These are phyloP conservation scores for Peniophora sp. DNA, from an alignment of 1,284 basidiomycete species.

Conservation along the genomic window DNA sequence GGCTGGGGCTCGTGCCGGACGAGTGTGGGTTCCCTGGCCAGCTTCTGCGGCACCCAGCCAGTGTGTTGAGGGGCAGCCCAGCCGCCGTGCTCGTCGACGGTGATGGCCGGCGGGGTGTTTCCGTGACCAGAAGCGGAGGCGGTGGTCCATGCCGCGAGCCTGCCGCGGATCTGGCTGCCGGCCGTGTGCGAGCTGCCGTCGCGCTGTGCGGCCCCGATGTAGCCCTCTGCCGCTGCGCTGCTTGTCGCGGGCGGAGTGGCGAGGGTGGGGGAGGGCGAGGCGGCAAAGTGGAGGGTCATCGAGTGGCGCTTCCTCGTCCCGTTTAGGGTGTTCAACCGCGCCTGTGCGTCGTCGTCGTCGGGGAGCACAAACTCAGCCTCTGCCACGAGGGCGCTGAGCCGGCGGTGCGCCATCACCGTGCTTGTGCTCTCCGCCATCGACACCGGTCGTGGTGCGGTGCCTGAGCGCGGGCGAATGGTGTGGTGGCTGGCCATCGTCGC, in stretches of 20 bases:
- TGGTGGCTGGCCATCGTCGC: conserved; percentile 60
- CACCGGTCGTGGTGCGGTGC: conserved; percentile 50
- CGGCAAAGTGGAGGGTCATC: conserved; percentile 47
- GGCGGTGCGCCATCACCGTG: conserved; percentile 58
- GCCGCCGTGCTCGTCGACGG: conserved; percentile 7
- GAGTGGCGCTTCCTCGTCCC: conserved; percentile 13
- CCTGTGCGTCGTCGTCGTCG: conserved; percentile 22
- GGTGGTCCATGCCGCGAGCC: conserved; percentile 43
- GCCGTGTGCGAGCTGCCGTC: conserved; percentile 25
- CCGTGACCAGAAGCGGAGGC: conserved; percentile 17
- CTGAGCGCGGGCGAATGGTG: conserved; percentile 51
- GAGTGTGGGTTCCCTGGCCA: conserved; percentile 45
- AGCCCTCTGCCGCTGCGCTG: conserved; percentile 28
- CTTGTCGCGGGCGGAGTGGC: neutral
- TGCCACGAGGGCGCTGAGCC: conserved; percentile 57
- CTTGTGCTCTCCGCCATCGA: conserved; percentile 67
- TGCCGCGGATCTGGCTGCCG: conserved; percentile 37
- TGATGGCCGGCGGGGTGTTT: conserved; percentile 12
- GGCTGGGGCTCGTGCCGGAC: conserved; percentile 48
- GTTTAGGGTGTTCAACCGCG: conserved; percentile 4
- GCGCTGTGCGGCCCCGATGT: conserved; percentile 29
- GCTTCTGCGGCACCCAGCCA: conserved; percentile 6
- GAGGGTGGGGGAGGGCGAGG: conserved; percentile 8
- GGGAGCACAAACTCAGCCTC: conserved; percentile 48
- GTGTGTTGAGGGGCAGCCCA: conserved; percentile 17